phyloP scores from a whole-genome alignment of 1,284 basidiomycete genomes.

The Moesziomyces sp. region DNA sequence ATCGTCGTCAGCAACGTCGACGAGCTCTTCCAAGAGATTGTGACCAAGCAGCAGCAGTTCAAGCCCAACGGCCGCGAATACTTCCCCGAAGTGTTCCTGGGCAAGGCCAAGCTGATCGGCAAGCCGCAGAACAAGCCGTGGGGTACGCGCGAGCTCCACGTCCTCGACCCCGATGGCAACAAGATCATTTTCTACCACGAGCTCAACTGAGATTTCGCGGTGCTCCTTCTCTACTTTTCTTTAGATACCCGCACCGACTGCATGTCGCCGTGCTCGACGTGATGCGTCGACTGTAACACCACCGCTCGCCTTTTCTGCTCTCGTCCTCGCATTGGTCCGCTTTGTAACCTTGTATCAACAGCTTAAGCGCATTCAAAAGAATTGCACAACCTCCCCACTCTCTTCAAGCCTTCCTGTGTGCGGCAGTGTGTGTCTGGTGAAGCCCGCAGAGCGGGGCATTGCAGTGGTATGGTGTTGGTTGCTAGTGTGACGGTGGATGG shows the following conservation, averaged over 20 bases:
- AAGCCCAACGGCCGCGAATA: slow-evolving; percentile 47
- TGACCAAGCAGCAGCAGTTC: slow-evolving; percentile 40
- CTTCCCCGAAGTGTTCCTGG: slow-evolving; percentile 49
- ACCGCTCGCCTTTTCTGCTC: slow-evolving; percentile 2
- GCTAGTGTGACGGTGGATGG: not conserved
- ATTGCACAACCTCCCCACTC: too few relatives aligned
- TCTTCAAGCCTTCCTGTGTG: too few relatives aligned
- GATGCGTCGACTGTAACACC: slow-evolving; percentile 4
- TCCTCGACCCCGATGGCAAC: slow-evolving; percentile 58
- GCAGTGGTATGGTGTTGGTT: too few relatives aligned
- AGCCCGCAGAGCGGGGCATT: too few relatives aligned
- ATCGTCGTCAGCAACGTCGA: slow-evolving; percentile 47
- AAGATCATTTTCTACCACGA: slow-evolving; percentile 53
- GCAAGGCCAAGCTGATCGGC: slow-evolving; percentile 40
- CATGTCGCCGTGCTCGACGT: slow-evolving; percentile 5
- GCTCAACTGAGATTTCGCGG: slow-evolving; percentile 18
- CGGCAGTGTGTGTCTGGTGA: too few relatives aligned
- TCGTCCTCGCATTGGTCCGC: slow-evolving; percentile 5
- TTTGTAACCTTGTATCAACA: slow-evolving; percentile 14
- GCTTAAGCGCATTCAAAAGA: not conserved
- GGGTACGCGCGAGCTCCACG: slow-evolving; percentile 50
- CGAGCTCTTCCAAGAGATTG: slow-evolving; percentile 41
- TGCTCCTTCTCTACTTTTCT: not conserved
- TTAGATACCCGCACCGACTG: slow-evolving; percentile 2
- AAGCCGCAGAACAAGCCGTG: slow-evolving; percentile 55